Conservation (phyloP, 305 asterid species). For the Euphrasia arctica region DNA sequence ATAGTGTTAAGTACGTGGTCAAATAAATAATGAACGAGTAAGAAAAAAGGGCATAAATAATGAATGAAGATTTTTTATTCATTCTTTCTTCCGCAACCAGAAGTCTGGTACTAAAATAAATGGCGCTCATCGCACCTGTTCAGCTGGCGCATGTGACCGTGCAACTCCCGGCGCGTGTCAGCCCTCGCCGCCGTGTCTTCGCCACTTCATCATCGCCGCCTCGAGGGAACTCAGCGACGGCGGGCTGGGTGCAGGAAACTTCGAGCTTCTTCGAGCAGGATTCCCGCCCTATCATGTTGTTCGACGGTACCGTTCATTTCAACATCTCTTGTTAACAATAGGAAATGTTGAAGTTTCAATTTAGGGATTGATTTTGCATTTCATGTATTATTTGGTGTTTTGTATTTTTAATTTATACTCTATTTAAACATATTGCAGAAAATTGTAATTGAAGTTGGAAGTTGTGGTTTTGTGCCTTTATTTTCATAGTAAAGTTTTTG, state of each 20-base stretch:
- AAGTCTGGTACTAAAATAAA: slow-evolving; percentile 9
- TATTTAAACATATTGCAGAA: background rate
- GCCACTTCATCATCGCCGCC: slow-evolving; percentile 46
- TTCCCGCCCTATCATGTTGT: slow-evolving; percentile 90
- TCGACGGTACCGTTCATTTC: slow-evolving; percentile 61
- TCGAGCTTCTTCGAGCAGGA: slow-evolving; percentile 68
- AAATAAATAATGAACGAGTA: no score
- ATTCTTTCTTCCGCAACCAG: background rate
- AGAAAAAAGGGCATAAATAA: no score
- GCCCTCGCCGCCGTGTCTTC: slow-evolving; percentile 35
- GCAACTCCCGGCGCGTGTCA: slow-evolving; percentile 33
- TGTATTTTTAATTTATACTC: no score
- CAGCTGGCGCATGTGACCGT: slow-evolving; percentile 25
- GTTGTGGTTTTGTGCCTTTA: background rate
- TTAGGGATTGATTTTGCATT: no score
- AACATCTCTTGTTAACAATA: background rate
- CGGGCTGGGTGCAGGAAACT: slow-evolving; percentile 75
- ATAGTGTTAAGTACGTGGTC: background rate
- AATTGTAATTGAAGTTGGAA: background rate
- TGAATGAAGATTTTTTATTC: background rate
- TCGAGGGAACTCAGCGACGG: slow-evolving; percentile 35
- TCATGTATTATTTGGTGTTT: no score
- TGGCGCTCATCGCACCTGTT: slow-evolving; percentile 49
- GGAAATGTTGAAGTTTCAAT: no score
- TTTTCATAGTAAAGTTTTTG: background rate